Evolutionary conservation across 1,284 basidiomycete species (phyloP).

Genomic region (Austropuccinia psidii): DNA sequence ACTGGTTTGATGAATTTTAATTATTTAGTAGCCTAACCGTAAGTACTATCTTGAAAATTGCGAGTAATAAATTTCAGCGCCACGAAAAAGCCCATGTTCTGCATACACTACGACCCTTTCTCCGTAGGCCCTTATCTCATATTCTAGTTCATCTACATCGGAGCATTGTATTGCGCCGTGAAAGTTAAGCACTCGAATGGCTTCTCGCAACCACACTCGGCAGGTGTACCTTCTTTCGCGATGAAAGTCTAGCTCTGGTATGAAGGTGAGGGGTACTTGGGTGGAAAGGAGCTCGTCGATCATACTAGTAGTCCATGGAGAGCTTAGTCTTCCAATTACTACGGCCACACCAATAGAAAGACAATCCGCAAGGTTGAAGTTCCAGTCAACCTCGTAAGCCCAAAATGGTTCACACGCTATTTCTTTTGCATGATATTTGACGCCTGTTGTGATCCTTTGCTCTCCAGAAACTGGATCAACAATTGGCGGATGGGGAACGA

Average conservation of each 20-base stretch:
- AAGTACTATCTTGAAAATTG: constrained; percentile 2
- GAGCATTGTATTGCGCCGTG: not conserved
- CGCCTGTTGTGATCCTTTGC: not conserved
- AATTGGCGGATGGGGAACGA: constrained; percentile 11
- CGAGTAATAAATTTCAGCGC: constrained; percentile 14
- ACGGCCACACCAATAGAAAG: constrained; percentile 7
- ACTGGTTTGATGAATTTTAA: no score
- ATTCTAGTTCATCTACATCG: constrained; percentile 20
- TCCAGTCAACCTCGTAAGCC: constrained; percentile 16
- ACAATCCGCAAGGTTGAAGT: constrained; percentile 18
- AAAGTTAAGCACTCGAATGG: constrained; percentile 5
- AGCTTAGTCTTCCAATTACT: constrained; percentile 9
- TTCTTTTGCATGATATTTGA: constrained; percentile 4
- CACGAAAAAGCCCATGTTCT: constrained; percentile 17
- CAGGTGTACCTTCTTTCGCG: constrained; percentile 7
- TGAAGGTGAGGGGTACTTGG: not conserved
- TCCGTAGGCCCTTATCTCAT: constrained; percentile 13
- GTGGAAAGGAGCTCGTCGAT: not conserved
- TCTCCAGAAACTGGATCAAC: not conserved
- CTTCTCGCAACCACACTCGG: constrained; percentile 15
- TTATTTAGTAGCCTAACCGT: no score
- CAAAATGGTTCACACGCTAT: not conserved
- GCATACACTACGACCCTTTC: not conserved
- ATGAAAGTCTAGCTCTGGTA: not conserved
- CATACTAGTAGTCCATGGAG: not conserved